These are phyloP conservation scores for Leucocoprinus gongylophorus DNA, from an alignment of 1,284 basidiomycete species.

Conservation along the genomic window DNA sequence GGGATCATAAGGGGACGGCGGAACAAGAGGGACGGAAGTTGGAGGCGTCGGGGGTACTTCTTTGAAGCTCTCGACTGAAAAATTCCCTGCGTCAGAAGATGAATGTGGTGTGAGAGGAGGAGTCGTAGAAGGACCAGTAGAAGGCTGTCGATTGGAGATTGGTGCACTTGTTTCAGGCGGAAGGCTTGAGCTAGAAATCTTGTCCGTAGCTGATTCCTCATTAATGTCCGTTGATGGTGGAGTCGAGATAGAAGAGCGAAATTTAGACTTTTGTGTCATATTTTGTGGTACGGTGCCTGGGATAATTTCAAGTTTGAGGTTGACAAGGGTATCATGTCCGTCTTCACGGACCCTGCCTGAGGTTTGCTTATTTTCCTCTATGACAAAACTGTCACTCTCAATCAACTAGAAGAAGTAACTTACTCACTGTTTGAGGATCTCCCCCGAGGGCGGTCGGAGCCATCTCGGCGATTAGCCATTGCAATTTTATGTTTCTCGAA, in stretches of 20 bases:
- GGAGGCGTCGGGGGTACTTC: conserved; percentile 17
- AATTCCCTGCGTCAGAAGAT: conserved; percentile 26
- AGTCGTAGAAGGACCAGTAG: conserved; percentile 22
- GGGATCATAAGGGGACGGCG: conserved; percentile 67
- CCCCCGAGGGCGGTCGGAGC: conserved; percentile 50
- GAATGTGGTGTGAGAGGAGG: conserved; percentile 36
- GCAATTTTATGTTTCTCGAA: conserved; percentile 82
- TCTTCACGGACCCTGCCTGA: conserved; percentile 24
- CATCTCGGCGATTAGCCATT: conserved; percentile 74
- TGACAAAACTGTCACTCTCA: background rate
- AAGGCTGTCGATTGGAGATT: conserved; percentile 16
- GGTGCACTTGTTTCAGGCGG: conserved; percentile 5
- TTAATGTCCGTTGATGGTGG: background rate
- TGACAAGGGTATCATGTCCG: conserved; percentile 35
- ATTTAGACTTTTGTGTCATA: conserved; percentile 35
- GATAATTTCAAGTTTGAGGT: conserved; percentile 33
- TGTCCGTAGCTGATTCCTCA: background rate
- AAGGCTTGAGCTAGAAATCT: background rate
- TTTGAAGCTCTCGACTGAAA: conserved; percentile 21
- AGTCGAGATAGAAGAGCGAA: conserved; percentile 25
- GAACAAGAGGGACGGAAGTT: conserved; percentile 31
- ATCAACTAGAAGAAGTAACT: conserved; percentile 1
- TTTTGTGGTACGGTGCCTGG: conserved; percentile 30
- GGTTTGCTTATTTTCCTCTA: conserved; percentile 41
- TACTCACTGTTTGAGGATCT: conserved; percentile 58